Conservation (phyloP, 2,329 filamentous ascomycete genomes). For the Epichloe festucae region DNA sequence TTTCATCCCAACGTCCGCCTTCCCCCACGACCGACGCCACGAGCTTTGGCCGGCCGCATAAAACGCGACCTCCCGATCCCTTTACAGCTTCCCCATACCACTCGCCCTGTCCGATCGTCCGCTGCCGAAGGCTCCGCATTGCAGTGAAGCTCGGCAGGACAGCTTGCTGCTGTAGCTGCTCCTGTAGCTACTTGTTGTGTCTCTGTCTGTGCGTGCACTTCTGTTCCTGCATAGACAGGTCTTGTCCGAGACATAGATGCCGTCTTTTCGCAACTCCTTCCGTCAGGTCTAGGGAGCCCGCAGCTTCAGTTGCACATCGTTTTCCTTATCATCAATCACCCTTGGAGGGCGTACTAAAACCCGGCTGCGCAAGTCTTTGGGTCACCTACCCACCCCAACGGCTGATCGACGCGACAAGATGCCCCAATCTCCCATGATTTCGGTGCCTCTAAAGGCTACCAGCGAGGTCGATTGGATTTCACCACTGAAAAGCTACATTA, state of each 20-base stretch:
- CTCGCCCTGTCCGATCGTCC: not conserved
- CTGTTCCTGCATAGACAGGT: not conserved
- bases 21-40: constrained; percentile 1
- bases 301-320: not conserved
- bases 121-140: not conserved
- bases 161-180: not conserved
- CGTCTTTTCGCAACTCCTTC: not conserved
- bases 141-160: constrained; percentile 1
- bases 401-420: constrained; percentile 27
- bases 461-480: constrained; percentile 97
- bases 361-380: not conserved
- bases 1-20: not conserved
- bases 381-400: not conserved
- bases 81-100: not conserved
- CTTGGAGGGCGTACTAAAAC: not conserved
- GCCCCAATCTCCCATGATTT: constrained; percentile 90
- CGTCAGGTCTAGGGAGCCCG: not conserved
- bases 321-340: too few relatives aligned
- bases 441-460: constrained; percentile 80
- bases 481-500: constrained; percentile 86
- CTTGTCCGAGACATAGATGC: not conserved
- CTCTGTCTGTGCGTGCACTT: not conserved
- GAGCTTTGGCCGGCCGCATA: constrained; percentile 16
- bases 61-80: constrained; percentile 14
- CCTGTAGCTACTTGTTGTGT: too few relatives aligned